phyloP scores from a whole-genome alignment of 257 asterid genomes.

The Capsicum baccatum region DNA sequence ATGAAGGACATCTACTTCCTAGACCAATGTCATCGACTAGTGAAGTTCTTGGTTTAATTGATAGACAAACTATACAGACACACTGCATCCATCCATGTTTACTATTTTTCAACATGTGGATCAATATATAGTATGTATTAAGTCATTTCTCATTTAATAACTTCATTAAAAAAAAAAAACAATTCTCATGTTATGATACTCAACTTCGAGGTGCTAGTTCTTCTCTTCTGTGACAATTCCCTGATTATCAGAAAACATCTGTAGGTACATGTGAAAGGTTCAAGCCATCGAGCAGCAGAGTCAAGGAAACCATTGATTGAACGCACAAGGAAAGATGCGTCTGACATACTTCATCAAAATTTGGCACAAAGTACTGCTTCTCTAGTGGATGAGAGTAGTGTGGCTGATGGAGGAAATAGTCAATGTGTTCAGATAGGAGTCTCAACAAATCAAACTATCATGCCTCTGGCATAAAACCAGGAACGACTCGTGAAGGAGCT shows the following conservation, averaged over 20 bases:
- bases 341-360: constrained; percentile 43
- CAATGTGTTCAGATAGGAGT: constrained; percentile 37
- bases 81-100: background rate
- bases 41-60: background rate
- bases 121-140: background rate
- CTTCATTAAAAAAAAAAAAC: background rate
- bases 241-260: constrained; percentile 19
- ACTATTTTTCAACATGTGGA: background rate
- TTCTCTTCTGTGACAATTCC: background rate
- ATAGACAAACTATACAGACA: background rate
- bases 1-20: constrained; percentile 8
- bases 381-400: constrained; percentile 27
- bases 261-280: constrained; percentile 65
- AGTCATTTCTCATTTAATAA: background rate
- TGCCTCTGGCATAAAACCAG: constrained; percentile 32
- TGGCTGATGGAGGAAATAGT: constrained; percentile 31
- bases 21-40: background rate
- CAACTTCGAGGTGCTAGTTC: background rate
- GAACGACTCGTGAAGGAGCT: constrained; percentile 60
- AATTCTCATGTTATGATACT: background rate
- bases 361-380: background rate
- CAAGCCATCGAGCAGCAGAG: constrained; percentile 63
- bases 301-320: constrained; percentile 57
- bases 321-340: constrained; percentile 51
- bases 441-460: constrained; percentile 25